Percentiles rank a stretch among this genome's conserved stretches.
Conservation (phyloP, 1,284 basidiomycete species). For the Mycosarcoma mackinlayi region DNA sequence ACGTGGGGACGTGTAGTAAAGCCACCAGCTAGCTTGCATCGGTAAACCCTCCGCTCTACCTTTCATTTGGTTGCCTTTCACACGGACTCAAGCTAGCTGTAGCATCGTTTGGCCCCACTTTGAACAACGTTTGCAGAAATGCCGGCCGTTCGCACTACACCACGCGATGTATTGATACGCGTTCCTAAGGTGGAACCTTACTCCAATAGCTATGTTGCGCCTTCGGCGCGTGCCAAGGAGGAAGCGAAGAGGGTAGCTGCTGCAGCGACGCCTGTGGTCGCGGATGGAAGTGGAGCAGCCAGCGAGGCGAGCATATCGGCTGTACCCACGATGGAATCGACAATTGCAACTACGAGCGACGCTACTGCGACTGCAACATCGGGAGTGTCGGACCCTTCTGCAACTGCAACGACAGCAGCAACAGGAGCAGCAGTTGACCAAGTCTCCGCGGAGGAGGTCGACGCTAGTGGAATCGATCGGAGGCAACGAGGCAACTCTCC, state of each 20-base stretch:
- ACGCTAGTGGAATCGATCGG: slow-evolving; percentile 4
- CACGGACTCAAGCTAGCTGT: not conserved
- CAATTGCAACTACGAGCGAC: not conserved
- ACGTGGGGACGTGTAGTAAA: too few relatives aligned
- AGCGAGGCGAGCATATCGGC: slow-evolving; percentile 3
- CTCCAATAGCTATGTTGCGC: slow-evolving; percentile 37
- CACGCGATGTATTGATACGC: slow-evolving; percentile 47
- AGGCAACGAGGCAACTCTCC: slow-evolving; percentile 37
- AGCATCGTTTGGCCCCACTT: too few relatives aligned
- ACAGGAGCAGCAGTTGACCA: slow-evolving; percentile 2
- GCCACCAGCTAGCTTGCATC: too few relatives aligned
- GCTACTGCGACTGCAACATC: too few relatives aligned
- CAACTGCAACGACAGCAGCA: not conserved
- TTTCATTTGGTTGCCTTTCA: slow-evolving; percentile 3
- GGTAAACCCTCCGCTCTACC: too few relatives aligned
- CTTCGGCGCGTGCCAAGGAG: slow-evolving; percentile 33
- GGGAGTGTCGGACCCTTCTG: too few relatives aligned
- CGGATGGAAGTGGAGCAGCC: not conserved
- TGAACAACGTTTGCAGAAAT: too few relatives aligned
- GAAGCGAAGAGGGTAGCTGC: slow-evolving; percentile 23
- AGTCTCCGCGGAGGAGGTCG: slow-evolving; percentile 1
- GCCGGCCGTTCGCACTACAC: slow-evolving; percentile 41
- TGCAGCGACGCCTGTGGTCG: slow-evolving; percentile 4
- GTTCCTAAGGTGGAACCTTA: slow-evolving; percentile 54
- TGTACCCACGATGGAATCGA: not conserved